Evolutionary conservation across 352 stramenopile genomes (phyloP).

Genomic region (Phytophthora megakarya): DNA sequence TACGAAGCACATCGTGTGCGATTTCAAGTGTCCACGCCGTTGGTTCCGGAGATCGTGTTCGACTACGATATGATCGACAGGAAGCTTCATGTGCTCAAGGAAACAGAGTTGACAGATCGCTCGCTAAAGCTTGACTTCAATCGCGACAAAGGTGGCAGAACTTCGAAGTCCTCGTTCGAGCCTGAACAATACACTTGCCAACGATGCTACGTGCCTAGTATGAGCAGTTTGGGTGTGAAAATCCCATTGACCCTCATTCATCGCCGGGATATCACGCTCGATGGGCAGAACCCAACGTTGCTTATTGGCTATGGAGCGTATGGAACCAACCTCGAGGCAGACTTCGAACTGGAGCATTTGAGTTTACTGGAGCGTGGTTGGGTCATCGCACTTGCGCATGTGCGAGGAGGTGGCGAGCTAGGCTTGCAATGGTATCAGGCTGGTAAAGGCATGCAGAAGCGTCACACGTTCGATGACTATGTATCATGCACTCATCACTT

Average conservation of each 20-base stretch:
- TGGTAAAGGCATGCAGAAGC: slow-evolving; percentile 79
- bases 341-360: slow-evolving; percentile 86
- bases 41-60: slow-evolving; percentile 80
- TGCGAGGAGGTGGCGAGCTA: slow-evolving; percentile 88
- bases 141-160: neutral
- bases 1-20: slow-evolving; percentile 59
- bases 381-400: slow-evolving; percentile 89
- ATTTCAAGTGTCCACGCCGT: slow-evolving; percentile 74
- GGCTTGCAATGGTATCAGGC: slow-evolving; percentile 89
- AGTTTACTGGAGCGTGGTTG: slow-evolving; percentile 87
- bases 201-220: slow-evolving; percentile 49
- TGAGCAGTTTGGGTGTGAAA: slow-evolving; percentile 38
- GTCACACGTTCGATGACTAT: slow-evolving; percentile 89
- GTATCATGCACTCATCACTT: slow-evolving; percentile 68
- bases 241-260: slow-evolving; percentile 85
- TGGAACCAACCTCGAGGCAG: slow-evolving; percentile 83
- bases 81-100: slow-evolving; percentile 57
- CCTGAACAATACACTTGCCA: slow-evolving; percentile 49
- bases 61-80: slow-evolving; percentile 71
- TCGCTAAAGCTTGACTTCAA: slow-evolving; percentile 20
- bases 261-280: slow-evolving; percentile 48
- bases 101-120: slow-evolving; percentile 44
- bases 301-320: slow-evolving; percentile 91
- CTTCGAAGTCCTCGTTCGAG: slow-evolving; percentile 26
- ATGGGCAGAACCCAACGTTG: slow-evolving; percentile 81